Base-by-base conservation (phyloP, 306 rosid species). In the Rubus idaeus region DNA sequence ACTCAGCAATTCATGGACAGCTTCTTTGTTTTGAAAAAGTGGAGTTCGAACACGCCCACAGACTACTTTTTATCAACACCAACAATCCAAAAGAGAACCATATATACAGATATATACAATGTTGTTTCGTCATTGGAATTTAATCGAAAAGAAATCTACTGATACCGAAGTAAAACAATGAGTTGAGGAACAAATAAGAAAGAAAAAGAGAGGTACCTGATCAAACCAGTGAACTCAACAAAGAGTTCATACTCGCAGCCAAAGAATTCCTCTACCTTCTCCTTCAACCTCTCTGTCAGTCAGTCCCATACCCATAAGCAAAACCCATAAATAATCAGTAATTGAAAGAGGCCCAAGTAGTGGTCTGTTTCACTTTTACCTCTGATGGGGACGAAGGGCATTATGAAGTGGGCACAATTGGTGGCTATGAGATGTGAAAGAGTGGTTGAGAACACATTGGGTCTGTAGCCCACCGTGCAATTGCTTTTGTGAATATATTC, bases 401-500 rank as follows among this genome's bases (percentile, higher is more conserved):
- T 70, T 78, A 95, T 77, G 73, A 92, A 84, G 49, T 89, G 91
- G 41, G 86, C 76, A 61, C 93, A 89, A 41, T 89, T 92, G 68
- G 97, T 89, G 40, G 94, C 94, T 12, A 86, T 85, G 71, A 91
- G 96, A 87, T 92, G 99, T 26, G 96, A 89, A 3, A 95, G 92
- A 77, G 94, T 92, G 68, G 96, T 91, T 8, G 97, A 95, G 82
- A 95, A 92, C 9, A 92, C 98, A 52, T 86, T 83, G 64, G 97
- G 88, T 81, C 97, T 88, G 79, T 95, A 95, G 66, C 98, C 99
- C 1, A 89, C 98, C 3, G 94, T 89, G 77, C 96, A 84, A 82
- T 90, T 77, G 81, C 97, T 90, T 86, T 90, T 92, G 89, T 95
- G 99, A 42, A 95, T 88, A 79, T 89, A 95, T 71, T 92, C 94